Evolutionary conservation across 345 rosid genomes (phyloP), one percentile per base, ranked within the genome.

Genomic region (Populus simonii): DNA sequence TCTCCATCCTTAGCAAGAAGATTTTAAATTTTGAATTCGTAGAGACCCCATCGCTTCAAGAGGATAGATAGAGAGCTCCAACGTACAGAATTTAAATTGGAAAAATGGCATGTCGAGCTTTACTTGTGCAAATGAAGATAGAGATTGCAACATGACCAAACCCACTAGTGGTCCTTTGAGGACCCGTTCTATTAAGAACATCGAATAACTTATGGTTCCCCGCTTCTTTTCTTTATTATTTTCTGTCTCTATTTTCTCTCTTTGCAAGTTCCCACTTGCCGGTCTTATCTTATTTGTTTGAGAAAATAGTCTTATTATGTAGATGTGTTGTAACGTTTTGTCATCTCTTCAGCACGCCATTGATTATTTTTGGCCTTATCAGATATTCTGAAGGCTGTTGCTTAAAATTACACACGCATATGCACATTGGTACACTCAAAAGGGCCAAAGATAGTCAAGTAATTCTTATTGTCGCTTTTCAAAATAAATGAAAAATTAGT

Each of bases 131-230:
- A 47, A 33, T 41, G 5, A 47, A 29, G 71, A 18, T n/a, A 62
- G 70, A n/a, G 17, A 51, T 17, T 8, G 18, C 11, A 73, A 49
- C 63, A 66, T 59, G 74, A 12, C 61, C 69, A 27, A 31, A 79
- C 8, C 59, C 61, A 10, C 18, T 12, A 5, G 76, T 38, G 76
- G 76, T 66, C 76, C 66, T 45, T 38, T 38, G 4, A 33, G 51
- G 67, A 36, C 76, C 76, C 76, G 35, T 78, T 65, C 18, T 66
- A 18, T 23, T 51, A 20, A 7, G 23, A 55, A n/a, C 62, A n/a
- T 2, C 62, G n/a, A 57, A 57, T 8, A 2, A 3, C 27, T 57
- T 8, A 3, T 22, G 62, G 13, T 57, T 17, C 57, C n/a, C 0
- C 3, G n/a, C 22, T n/a, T n/a, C 27, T 57, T 1, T 57, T 55